phyloP scores from a whole-genome alignment of 2,329 filamentous ascomycete genomes.

The Trichophyton schoenleinii region DNA sequence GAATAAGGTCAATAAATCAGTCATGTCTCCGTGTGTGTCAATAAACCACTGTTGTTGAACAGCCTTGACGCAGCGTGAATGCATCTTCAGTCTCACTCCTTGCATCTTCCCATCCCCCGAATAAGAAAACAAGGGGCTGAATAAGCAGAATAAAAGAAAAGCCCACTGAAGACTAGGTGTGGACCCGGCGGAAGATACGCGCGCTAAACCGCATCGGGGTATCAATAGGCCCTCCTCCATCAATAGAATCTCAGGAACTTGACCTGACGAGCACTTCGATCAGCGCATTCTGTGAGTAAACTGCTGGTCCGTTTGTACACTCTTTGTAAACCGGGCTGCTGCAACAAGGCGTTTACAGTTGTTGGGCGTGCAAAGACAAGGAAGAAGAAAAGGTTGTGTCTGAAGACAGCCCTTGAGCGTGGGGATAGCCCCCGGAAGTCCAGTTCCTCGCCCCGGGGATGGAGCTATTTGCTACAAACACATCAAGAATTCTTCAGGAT shows the following conservation, averaged over 20 bases:
- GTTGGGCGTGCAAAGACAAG: neutral
- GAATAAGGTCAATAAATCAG: neutral
- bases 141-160: neutral
- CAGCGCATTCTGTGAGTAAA: neutral
- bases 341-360: neutral
- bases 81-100: slow-evolving; percentile 8
- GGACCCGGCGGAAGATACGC: neutral
- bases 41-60: neutral
- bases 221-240: slow-evolving; percentile 10
- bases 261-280: neutral
- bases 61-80: slow-evolving; percentile 7
- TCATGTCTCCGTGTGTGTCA: neutral
- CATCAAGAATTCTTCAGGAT: neutral
- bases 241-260: neutral
- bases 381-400: neutral
- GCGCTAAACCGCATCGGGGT: slow-evolving; percentile 12
- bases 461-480: neutral
- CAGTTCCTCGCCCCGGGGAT: neutral
- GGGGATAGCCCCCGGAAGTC: neutral
- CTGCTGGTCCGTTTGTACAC: neutral
- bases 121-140: slow-evolving; percentile 8
- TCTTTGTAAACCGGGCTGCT: slow-evolving; percentile 2
- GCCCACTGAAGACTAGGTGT: neutral
- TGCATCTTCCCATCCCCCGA: neutral
- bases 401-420: neutral